Conservation (phyloP, 768 basidiomycete species). For the Tremella yokohamensis region DNA sequence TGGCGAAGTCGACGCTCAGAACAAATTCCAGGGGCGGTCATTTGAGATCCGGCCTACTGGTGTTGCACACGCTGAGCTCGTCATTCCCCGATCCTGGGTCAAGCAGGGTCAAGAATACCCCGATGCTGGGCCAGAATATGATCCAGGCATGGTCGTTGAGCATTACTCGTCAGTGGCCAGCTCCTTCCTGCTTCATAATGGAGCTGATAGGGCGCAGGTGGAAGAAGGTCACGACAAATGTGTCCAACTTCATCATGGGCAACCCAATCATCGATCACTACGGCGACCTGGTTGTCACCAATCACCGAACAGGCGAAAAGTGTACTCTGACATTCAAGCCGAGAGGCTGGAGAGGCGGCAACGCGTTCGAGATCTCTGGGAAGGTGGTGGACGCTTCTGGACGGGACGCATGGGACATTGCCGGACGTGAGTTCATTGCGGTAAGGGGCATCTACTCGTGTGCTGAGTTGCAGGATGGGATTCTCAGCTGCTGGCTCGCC, state of each 20-base stretch:
- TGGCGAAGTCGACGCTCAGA: constrained; percentile 92
- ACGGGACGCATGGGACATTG: constrained; percentile 75
- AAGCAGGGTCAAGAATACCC: constrained; percentile 49
- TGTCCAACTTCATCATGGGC: constrained; percentile 91
- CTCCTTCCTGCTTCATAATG: background rate
- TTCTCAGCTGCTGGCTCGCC: constrained; percentile 82
- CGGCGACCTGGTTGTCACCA: constrained; percentile 86
- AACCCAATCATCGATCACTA: constrained; percentile 85
- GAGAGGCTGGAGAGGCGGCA: constrained; percentile 85
- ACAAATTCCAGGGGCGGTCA: constrained; percentile 92
- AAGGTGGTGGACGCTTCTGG: constrained; percentile 67
- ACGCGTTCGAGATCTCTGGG: constrained; percentile 89
- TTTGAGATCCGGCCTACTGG: constrained; percentile 96
- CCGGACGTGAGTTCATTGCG: constrained; percentile 60
- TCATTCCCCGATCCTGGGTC: constrained; percentile 66
- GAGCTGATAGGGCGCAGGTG: constrained; percentile 26
- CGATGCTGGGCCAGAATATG: constrained; percentile 32
- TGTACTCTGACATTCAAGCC: constrained; percentile 94
- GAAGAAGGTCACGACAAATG: constrained; percentile 48
- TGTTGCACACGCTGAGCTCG: constrained; percentile 80
- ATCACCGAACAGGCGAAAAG: constrained; percentile 82
- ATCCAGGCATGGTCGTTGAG: constrained; percentile 63
- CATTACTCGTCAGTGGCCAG: constrained; percentile 60
- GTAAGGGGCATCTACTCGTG: background rate
- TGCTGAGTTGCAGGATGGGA: constrained; percentile 61